Evolutionary conservation across 2,329 filamentous ascomycete genomes (phyloP).

Genomic region (Graphilbum fragrans): DNA sequence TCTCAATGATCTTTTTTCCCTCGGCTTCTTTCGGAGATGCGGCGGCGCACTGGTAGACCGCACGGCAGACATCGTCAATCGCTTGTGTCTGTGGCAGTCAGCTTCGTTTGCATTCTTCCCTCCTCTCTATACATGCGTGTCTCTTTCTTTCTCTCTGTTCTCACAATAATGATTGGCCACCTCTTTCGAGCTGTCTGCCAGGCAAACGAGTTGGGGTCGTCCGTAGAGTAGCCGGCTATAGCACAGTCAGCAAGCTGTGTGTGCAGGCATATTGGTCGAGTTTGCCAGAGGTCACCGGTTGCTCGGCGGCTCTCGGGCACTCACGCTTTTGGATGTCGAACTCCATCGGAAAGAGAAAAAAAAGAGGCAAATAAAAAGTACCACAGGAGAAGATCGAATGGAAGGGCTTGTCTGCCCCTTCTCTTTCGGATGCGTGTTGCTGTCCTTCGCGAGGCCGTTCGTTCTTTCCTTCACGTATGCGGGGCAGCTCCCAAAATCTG

Average conservation of each 20-base stretch:
- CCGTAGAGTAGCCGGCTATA: conserved; percentile 66
- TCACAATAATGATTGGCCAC: conserved; percentile 89
- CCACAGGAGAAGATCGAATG: neutral
- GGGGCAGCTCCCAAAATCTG: no score
- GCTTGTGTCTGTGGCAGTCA: conserved; percentile 60
- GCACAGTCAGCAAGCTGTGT: neutral
- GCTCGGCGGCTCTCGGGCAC: no score
- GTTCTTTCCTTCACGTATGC: no score
- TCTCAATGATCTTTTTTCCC: conserved; percentile 74
- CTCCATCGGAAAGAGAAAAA: conserved; percentile 42
- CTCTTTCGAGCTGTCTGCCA: conserved; percentile 72
- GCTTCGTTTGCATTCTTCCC: no score
- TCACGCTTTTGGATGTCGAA: conserved; percentile 62
- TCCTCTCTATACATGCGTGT: no score
- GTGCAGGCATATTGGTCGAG: no score
- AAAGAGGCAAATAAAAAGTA: neutral
- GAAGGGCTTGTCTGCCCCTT: no score
- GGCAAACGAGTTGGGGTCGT: conserved; percentile 77
- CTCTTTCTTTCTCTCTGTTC: neutral
- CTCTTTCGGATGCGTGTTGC: no score
- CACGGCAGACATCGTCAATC: conserved; percentile 87
- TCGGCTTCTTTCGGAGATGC: conserved; percentile 56
- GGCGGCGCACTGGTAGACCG: conserved; percentile 47
- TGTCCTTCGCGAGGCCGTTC: no score
- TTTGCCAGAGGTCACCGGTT: no score